These are phyloP conservation scores for Solanum piurae DNA, from an alignment of 257 asterid genomes.

Conservation along the genomic window DNA sequence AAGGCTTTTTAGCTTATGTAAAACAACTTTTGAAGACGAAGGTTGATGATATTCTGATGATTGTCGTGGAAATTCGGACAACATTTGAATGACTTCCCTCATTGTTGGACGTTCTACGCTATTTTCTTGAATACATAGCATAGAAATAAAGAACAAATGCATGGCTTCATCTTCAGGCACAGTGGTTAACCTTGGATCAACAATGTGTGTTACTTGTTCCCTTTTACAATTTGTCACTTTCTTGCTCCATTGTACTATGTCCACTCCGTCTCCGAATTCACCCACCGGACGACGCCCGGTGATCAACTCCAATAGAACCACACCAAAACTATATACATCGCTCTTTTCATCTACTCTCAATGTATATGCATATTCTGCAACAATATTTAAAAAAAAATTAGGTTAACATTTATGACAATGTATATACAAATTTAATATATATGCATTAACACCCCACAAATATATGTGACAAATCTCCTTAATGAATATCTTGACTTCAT, in stretches of 20 bases:
- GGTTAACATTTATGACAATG: background rate
- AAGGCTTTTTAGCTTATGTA: constrained; percentile 9
- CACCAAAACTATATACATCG: constrained; percentile 38
- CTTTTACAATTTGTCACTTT: constrained; percentile 45
- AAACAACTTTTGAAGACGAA: constrained; percentile 16
- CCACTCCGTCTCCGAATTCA: constrained; percentile 38
- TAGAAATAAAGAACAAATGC: constrained; percentile 75
- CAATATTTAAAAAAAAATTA: no score
- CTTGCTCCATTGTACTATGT: constrained; percentile 51
- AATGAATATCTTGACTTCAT: no score
- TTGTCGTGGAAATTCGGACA: constrained; percentile 62
- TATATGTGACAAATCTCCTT: no score
- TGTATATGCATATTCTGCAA: constrained; percentile 41
- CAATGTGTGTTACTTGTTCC: constrained; percentile 39
- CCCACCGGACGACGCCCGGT: constrained; percentile 39
- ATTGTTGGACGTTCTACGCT: constrained; percentile 82
- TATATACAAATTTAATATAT: background rate
- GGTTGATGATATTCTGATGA: constrained; percentile 26
- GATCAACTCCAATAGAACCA: constrained; percentile 29
- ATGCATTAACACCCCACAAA: background rate
- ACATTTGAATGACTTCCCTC: constrained; percentile 93
- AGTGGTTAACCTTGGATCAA: constrained; percentile 52
- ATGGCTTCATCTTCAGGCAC: constrained; percentile 66
- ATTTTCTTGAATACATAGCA: constrained; percentile 76
- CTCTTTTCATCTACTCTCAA: constrained; percentile 38